Evolutionary conservation across 495 filamentous ascomycete genomes (phyloP).

Genomic region (Pseudevernia furfuracea): DNA sequence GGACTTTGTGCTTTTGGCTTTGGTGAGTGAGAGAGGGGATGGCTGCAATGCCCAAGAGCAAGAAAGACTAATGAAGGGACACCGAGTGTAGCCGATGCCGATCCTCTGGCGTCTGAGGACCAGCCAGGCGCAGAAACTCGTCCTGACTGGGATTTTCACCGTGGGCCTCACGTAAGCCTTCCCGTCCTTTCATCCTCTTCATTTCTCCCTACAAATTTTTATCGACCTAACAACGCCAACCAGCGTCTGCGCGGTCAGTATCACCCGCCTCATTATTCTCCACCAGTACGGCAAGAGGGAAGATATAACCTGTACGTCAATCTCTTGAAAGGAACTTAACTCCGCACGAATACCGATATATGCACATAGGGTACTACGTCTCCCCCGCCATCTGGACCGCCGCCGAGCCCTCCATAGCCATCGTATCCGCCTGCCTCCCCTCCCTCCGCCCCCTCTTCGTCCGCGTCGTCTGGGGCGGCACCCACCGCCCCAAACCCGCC

Average conservation of each 20-base stretch:
- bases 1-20: slow-evolving; percentile 20
- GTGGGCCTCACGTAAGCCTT: slow-evolving; percentile 13
- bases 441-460: slow-evolving; percentile 24
- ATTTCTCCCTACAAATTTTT: not conserved
- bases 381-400: slow-evolving; percentile 27
- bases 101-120: slow-evolving; percentile 21
- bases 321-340: too few relatives aligned
- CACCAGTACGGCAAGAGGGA: slow-evolving; percentile 12
- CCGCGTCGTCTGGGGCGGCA: slow-evolving; percentile 13
- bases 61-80: not conserved
- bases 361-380: slow-evolving; percentile 19
- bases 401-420: slow-evolving; percentile 22
- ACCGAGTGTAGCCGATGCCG: slow-evolving; percentile 17
- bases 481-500: slow-evolving; percentile 7
- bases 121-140: slow-evolving; percentile 15
- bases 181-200: not conserved
- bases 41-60: not conserved
- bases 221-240: not conserved
- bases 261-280: slow-evolving; percentile 16
- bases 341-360: not conserved
- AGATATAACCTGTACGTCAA: not conserved
- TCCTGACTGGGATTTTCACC: slow-evolving; percentile 18
- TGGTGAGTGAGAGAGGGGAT: not conserved
- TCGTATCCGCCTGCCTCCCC: slow-evolving; percentile 25
- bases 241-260: slow-evolving; percentile 21